Evolutionary conservation across 208 protist species (phyloP), one percentile per base, ranked within the genome.

Genomic region (Naegleria gruberi): DNA sequence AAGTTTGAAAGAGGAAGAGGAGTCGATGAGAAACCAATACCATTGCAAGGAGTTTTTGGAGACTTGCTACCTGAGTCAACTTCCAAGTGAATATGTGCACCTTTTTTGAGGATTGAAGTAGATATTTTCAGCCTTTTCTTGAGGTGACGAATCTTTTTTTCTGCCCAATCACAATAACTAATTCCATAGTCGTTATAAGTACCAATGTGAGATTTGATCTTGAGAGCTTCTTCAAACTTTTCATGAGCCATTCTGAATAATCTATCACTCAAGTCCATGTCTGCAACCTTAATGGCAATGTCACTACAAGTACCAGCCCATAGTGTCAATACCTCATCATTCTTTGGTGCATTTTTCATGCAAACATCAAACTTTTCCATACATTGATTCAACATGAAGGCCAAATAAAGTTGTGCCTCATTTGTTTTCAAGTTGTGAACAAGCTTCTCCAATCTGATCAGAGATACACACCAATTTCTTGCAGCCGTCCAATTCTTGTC

Each of bases 131-230:
- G 5, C 15, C n/a, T 19, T 41, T 55, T 87, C 44, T 87, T 87
- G 3, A 87, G 43, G 0, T 55, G 12, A 40, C 43, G 34, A 87
- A 87, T 87, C 30, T n/a, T 87, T 30, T 87, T 87, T 10, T 87
- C 83, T 37, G 83, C 83, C 41, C 34, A 42, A 55, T 87, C 83
- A 55, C 83, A 87, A 19, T 42, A 87, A 34, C 43, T 55, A 40
- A 87, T 87, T n/a, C 83, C 83, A 87, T 55, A 87, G 40, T 87
- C 83, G 30, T 87, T 87, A 19, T 55, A 87, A 19, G 83, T 87
- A 23, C 83, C 83, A 55, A 87, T 87, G 30, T 87, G 34, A 5
- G 83, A 40, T 55, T 55, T 87, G 41, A 87, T 87, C 17, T 87
- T 87, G 7, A 87, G 4, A n/a, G 83, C 83, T 15, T 87, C 30